Conservation (phyloP, 306 rosid genomes). For the Vicia villosa region DNA sequence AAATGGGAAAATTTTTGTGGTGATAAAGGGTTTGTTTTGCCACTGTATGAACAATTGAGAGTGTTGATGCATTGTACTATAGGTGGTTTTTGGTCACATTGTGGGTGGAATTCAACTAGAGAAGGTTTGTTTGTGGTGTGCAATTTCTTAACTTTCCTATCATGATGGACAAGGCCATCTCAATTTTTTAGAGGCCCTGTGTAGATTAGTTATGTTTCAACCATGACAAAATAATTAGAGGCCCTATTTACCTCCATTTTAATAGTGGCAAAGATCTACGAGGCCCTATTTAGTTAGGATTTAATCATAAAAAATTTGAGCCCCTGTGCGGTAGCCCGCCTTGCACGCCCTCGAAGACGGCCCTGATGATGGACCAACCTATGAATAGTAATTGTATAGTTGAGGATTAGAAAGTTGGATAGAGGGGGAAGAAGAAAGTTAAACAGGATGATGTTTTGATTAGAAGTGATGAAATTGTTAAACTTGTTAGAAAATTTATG, state of each 20-base stretch:
- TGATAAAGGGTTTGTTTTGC: constrained; percentile 46
- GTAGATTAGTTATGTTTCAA: too few relatives aligned
- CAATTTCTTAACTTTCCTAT: constrained; percentile 56
- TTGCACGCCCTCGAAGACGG: too few relatives aligned
- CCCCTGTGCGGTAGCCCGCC: too few relatives aligned
- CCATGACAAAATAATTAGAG: too few relatives aligned
- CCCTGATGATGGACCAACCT: constrained; percentile 59
- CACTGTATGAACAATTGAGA: constrained; percentile 62
- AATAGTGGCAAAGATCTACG: too few relatives aligned
- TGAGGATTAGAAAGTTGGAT: constrained; percentile 67
- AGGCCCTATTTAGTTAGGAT: too few relatives aligned
- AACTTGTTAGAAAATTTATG: constrained; percentile 50
- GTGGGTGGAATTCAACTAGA: constrained; percentile 67
- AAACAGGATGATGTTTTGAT: constrained; percentile 36
- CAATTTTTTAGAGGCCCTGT: too few relatives aligned
- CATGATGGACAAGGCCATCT: too few relatives aligned
- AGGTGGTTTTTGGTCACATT: constrained; percentile 66
- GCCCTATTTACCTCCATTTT: too few relatives aligned
- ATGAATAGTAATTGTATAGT: constrained; percentile 41
- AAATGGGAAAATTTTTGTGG: constrained; percentile 46
- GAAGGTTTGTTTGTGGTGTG: constrained; percentile 59
- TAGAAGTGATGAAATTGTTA: constrained; percentile 45
- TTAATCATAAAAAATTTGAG: too few relatives aligned
- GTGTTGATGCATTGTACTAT: constrained; percentile 53
- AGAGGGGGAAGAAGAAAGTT: constrained; percentile 44